Evolutionary conservation across 495 filamentous ascomycete species (phyloP).

Genomic region (Penicillium ochrochloron): DNA sequence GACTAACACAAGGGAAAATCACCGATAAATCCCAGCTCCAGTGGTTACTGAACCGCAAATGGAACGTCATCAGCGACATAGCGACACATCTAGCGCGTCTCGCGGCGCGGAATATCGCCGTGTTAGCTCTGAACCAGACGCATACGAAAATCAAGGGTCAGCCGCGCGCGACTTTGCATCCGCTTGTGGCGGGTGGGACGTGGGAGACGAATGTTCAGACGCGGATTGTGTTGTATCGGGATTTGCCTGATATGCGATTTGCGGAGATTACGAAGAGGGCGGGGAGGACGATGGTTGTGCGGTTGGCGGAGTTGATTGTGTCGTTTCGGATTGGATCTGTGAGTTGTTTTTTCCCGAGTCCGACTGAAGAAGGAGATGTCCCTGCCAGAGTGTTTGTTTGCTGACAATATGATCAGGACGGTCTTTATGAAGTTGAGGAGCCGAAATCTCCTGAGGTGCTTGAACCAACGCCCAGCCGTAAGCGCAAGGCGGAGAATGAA

Average conservation of each 20-base stretch:
- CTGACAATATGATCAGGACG: constrained; percentile 29
- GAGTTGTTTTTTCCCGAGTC: constrained; percentile 10
- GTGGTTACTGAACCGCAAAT: constrained; percentile 65
- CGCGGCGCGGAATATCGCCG: constrained; percentile 68
- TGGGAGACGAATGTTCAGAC: constrained; percentile 75
- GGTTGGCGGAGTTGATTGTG: constrained; percentile 43
- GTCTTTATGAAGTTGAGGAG: constrained; percentile 31
- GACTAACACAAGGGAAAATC: constrained; percentile 32
- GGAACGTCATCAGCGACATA: constrained; percentile 63
- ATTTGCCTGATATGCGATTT: constrained; percentile 50
- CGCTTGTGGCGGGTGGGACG: constrained; percentile 64
- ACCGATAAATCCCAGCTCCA: constrained; percentile 47
- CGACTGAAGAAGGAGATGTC: too few relatives aligned
- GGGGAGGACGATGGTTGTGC: constrained; percentile 38
- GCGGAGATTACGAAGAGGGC: constrained; percentile 53
- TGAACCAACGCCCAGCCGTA: constrained; percentile 33
- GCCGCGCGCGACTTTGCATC: constrained; percentile 65
- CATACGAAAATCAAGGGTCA: constrained; percentile 67
- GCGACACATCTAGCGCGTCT: constrained; percentile 64
- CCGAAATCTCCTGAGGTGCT: constrained; percentile 19
- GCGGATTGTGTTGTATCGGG: constrained; percentile 71
- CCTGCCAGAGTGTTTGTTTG: too few relatives aligned
- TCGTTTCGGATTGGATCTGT: constrained; percentile 49
- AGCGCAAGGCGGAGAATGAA: constrained; percentile 54
- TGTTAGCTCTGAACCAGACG: constrained; percentile 72